These are phyloP conservation scores for Cladophialophora yegresii DNA, from an alignment of 2,329 filamentous ascomycete genomes.

Conservation along the genomic window DNA sequence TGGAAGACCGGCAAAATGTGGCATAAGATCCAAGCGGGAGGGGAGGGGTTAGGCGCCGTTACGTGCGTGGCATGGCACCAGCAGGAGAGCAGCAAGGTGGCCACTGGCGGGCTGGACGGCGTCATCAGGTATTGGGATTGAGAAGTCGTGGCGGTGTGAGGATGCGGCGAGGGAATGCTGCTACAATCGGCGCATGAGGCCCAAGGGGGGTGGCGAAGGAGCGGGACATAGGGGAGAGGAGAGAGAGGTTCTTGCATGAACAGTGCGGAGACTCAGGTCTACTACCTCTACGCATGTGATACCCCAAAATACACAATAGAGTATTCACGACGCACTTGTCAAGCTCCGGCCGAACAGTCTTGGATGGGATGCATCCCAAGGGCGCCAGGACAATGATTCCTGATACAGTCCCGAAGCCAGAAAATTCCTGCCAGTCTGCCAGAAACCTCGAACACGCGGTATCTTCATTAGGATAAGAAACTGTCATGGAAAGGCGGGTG, in stretches of 20 bases:
- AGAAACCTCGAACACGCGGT: too few relatives aligned
- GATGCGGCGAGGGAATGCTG: background rate
- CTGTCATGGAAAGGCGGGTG: too few relatives aligned
- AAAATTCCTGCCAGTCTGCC: too few relatives aligned
- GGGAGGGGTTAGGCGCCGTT: constrained; percentile 57
- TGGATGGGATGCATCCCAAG: too few relatives aligned
- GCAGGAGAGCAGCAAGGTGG: constrained; percentile 94
- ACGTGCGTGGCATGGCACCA: constrained; percentile 94
- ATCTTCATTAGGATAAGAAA: too few relatives aligned
- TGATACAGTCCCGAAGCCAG: too few relatives aligned
- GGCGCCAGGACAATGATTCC: too few relatives aligned
- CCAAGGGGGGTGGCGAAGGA: background rate
- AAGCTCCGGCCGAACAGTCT: too few relatives aligned
- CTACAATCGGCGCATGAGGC: background rate
- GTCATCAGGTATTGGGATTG: constrained; percentile 92
- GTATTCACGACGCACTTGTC: too few relatives aligned
- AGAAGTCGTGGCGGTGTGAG: background rate
- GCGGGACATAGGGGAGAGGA: background rate
- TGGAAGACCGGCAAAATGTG: constrained; percentile 99
- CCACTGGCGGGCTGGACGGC: constrained; percentile 85
- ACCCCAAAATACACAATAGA: too few relatives aligned
- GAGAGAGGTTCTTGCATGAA: background rate
- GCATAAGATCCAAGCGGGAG: constrained; percentile 80
- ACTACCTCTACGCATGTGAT: background rate
- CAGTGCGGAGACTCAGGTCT: background rate